Evolutionary conservation across 768 basidiomycete genomes (phyloP).

Genomic region (Ramaria sp.): DNA sequence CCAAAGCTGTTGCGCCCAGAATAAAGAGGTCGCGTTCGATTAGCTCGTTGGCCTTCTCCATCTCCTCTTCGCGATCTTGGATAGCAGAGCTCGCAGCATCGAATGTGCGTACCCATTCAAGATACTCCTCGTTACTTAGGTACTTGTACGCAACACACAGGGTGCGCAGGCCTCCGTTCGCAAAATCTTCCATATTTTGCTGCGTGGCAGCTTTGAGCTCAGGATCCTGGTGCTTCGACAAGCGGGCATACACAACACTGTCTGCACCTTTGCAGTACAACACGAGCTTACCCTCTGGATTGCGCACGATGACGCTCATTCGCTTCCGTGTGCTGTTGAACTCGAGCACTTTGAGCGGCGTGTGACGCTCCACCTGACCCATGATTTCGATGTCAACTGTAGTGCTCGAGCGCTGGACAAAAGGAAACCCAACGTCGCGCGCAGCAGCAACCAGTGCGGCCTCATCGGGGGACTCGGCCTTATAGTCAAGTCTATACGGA

Average conservation of each 20-base stretch:
- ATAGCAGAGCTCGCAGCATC: slow-evolving; percentile 73
- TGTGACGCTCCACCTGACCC: slow-evolving; percentile 79
- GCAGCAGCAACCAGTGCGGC: slow-evolving; percentile 89
- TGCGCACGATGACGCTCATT: slow-evolving; percentile 87
- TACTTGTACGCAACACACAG: slow-evolving; percentile 79
- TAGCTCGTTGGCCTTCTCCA: slow-evolving; percentile 76
- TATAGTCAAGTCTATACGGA: slow-evolving; percentile 71
- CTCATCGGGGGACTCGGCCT: slow-evolving; percentile 94
- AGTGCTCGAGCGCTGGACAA: slow-evolving; percentile 65
- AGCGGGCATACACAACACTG: slow-evolving; percentile 82
- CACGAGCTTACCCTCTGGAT: slow-evolving; percentile 71
- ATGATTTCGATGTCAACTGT: slow-evolving; percentile 82
- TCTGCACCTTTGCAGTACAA: slow-evolving; percentile 98
- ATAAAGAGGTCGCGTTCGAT: slow-evolving; percentile 80
- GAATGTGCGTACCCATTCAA: slow-evolving; percentile 67
- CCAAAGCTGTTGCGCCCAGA: slow-evolving; percentile 89
- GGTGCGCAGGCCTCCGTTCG: slow-evolving; percentile 86
- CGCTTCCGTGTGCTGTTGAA: slow-evolving; percentile 93
- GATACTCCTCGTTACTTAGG: slow-evolving; percentile 75
- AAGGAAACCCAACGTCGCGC: slow-evolving; percentile 88
- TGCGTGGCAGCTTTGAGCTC: slow-evolving; percentile 65
- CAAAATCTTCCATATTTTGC: slow-evolving; percentile 87
- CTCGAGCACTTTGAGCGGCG: slow-evolving; percentile 71
- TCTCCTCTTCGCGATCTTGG: slow-evolving; percentile 79
- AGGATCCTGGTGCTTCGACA: slow-evolving; percentile 66